These are phyloP conservation scores for Penicillium sp. DNA, from an alignment of 2,329 filamentous ascomycete species.

Conservation along the genomic window DNA sequence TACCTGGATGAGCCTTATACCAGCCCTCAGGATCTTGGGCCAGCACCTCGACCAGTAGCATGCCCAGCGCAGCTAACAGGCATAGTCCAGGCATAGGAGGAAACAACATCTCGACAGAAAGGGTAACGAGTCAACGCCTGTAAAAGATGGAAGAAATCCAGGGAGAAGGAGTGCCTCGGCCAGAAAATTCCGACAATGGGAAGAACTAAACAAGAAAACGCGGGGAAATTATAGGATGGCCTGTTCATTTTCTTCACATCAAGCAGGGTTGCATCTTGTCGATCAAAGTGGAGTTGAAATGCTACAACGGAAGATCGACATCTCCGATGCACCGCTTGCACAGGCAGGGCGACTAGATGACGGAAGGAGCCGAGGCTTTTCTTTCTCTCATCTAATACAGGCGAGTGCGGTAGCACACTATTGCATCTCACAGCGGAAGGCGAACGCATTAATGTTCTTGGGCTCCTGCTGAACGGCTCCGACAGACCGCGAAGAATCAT, in stretches of 20 bases:
- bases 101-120: background rate
- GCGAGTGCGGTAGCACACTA: too few species aligned
- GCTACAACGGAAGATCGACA: too few species aligned
- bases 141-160: background rate
- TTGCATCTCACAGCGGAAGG: too few species aligned
- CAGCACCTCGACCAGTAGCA: background rate
- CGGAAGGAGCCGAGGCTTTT: too few species aligned
- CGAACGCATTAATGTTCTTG: too few species aligned
- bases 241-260: background rate
- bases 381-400: too few species aligned
- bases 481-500: too few species aligned
- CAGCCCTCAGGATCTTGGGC: conserved; percentile 3
- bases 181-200: background rate
- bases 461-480: too few species aligned
- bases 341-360: background rate
- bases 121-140: background rate
- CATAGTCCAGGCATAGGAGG: background rate
- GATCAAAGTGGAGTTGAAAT: background rate
- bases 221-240: too few species aligned
- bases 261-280: background rate
- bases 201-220: background rate
- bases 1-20: conserved; percentile 15
- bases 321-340: background rate
- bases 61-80: background rate
- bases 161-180: background rate